Evolutionary conservation across 306 rosid species (phyloP).

Genomic region (Prunus padus): DNA sequence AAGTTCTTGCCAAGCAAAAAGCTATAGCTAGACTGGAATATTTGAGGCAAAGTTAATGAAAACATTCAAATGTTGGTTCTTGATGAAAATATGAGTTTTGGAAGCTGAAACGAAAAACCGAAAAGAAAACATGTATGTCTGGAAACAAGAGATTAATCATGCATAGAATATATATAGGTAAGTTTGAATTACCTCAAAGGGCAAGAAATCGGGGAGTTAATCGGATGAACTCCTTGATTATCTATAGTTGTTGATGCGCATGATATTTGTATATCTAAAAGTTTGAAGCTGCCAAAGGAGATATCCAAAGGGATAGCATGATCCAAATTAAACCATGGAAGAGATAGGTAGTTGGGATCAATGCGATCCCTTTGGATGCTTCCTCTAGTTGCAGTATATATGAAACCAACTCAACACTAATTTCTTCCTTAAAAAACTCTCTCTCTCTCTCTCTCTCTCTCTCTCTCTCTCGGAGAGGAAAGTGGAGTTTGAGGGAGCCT

Average conservation of each 20-base stretch:
- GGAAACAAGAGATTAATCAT: not conserved
- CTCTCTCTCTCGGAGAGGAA: slow-evolving; percentile 12
- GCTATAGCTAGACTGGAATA: not conserved
- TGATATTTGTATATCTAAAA: not conserved
- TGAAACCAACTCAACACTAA: slow-evolving; percentile 6
- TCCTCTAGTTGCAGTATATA: slow-evolving; percentile 34
- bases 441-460: slow-evolving; percentile 20
- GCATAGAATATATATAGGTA: not conserved
- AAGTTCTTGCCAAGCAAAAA: not conserved
- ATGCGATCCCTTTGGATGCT: slow-evolving; percentile 61
- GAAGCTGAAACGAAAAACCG: not conserved
- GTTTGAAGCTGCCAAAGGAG: slow-evolving; percentile 41
- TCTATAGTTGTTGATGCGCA: not conserved
- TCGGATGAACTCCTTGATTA: not conserved
- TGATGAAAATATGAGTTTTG: not conserved
- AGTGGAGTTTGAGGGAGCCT: slow-evolving; percentile 29
- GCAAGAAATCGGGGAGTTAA: not conserved
- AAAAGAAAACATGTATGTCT: not conserved
- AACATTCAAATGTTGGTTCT: not conserved
- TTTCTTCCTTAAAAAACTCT: not conserved
- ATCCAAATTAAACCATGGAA: slow-evolving; percentile 24
- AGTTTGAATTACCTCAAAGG: not conserved
- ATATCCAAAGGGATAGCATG: slow-evolving; percentile 61
- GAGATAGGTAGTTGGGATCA: slow-evolving; percentile 36
- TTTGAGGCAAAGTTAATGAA: not conserved